Evolutionary conservation across 305 asterid genomes (phyloP).

Genomic region (Fraxinus velutina): DNA sequence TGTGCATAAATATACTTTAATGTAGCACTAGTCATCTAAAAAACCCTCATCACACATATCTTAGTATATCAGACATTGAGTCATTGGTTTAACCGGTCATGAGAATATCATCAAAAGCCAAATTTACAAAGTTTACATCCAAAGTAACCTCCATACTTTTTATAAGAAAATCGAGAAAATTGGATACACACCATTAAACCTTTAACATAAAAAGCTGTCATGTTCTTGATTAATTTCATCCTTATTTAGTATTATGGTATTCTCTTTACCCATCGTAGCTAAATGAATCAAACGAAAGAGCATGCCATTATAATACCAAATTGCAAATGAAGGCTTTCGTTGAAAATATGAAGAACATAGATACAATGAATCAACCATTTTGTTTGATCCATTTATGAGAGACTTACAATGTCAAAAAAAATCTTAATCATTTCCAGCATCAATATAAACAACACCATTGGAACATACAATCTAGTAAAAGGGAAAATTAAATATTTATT

Average conservation of each 20-base stretch:
- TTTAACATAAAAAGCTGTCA: conserved; percentile 5
- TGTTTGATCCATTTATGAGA: background rate
- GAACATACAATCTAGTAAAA: conserved; percentile 7
- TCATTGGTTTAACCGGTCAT: background rate
- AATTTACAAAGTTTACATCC: background rate
- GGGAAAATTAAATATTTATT: background rate
- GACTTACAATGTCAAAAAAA: background rate
- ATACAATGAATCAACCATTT: background rate
- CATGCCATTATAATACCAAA: background rate
- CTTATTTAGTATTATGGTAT: background rate
- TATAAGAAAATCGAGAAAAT: background rate
- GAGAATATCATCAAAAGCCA: background rate
- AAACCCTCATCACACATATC: background rate
- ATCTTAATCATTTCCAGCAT: background rate
- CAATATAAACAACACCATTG: background rate
- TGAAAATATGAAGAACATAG: background rate
- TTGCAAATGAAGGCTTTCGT: background rate
- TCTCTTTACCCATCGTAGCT: background rate
- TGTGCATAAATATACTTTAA: background rate
- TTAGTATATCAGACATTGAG: background rate
- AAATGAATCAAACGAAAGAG: background rate
- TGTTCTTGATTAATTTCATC: background rate
- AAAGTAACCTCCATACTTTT: background rate
- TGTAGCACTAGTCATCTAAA: background rate
- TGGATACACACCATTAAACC: background rate